phyloP scores from a whole-genome alignment of 345 rosid species.

The Dimocarpus longan region DNA sequence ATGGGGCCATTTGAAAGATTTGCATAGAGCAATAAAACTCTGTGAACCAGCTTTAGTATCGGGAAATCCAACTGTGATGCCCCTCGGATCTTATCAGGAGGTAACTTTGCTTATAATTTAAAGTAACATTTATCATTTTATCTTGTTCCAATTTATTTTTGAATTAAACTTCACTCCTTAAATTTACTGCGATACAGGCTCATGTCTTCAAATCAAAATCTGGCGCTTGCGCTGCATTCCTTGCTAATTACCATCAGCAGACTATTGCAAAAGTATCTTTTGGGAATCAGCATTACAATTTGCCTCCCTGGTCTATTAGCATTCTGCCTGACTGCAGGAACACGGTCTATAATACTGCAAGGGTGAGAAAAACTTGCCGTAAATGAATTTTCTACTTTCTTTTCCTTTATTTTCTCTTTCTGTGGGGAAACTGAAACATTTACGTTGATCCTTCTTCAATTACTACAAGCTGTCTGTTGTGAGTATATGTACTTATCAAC shows the following conservation, averaged over 20 bases:
- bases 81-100: slow-evolving; percentile 92
- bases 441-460: not conserved
- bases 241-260: slow-evolving; percentile 72
- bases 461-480: not conserved
- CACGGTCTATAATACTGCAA: slow-evolving; percentile 96
- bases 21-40: slow-evolving; percentile 89
- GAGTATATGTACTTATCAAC: not conserved
- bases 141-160: not conserved
- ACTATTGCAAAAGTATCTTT: slow-evolving; percentile 77
- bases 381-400: not conserved
- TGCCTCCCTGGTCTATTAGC: slow-evolving; percentile 99
- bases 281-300: slow-evolving; percentile 73
- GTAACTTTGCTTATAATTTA: slow-evolving; percentile 35
- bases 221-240: slow-evolving; percentile 95
- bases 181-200: slow-evolving; percentile 56
- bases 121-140: slow-evolving; percentile 3
- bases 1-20: slow-evolving; percentile 99
- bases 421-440: not conserved
- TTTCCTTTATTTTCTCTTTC: not conserved
- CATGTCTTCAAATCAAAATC: slow-evolving; percentile 75
- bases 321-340: slow-evolving; percentile 98
- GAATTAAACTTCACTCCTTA: not conserved
- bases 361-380: slow-evolving; percentile 52
- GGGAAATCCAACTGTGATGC: slow-evolving; percentile 60
- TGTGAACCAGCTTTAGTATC: slow-evolving; percentile 89